A percentile compares a stretch with the other conserved stretches of the same genome.
Evolutionary conservation across 2,329 filamentous ascomycete genomes (phyloP).

Genomic region (Ceratocystis harringtonii): DNA sequence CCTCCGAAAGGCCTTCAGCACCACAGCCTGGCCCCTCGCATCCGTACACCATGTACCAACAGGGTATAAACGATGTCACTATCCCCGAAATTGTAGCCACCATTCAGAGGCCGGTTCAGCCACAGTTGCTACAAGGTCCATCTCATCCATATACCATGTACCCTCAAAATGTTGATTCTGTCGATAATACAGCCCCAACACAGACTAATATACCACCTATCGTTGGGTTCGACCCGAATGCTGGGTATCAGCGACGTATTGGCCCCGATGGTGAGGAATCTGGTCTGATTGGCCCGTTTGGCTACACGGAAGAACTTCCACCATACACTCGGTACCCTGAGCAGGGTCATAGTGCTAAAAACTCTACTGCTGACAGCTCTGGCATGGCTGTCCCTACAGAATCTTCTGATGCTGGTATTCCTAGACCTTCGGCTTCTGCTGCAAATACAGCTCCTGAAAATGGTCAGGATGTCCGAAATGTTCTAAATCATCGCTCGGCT

Average conservation of each 20-base stretch:
- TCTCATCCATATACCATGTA: constrained; percentile 81
- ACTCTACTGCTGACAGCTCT: constrained; percentile 16
- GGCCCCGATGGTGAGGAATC: constrained; percentile 80
- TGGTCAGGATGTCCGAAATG: background rate
- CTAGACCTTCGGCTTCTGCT: constrained; percentile 7
- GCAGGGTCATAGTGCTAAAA: constrained; percentile 45
- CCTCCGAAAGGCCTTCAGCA: constrained; percentile 9
- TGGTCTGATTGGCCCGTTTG: constrained; percentile 73
- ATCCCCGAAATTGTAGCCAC: background rate
- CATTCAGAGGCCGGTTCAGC: background rate
- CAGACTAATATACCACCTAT: constrained; percentile 42
- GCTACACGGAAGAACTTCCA: constrained; percentile 79
- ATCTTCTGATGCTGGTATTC: background rate
- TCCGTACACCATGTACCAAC: constrained; percentile 17
- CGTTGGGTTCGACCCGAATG: constrained; percentile 56
- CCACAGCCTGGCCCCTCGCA: constrained; percentile 15
- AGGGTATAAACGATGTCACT: constrained; percentile 11
- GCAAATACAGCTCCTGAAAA: constrained; percentile 3
- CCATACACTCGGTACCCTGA: constrained; percentile 86
- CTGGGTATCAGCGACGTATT: constrained; percentile 54
- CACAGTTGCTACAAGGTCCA: constrained; percentile 34
- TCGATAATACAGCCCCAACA: constrained; percentile 41
- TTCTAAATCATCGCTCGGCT: background rate
- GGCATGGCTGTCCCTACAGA: constrained; percentile 10
- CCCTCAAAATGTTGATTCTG: constrained; percentile 58